phyloP scores from a whole-genome alignment of 1,139 yeast genomes.

The Geotrichum citri-aurantii region DNA sequence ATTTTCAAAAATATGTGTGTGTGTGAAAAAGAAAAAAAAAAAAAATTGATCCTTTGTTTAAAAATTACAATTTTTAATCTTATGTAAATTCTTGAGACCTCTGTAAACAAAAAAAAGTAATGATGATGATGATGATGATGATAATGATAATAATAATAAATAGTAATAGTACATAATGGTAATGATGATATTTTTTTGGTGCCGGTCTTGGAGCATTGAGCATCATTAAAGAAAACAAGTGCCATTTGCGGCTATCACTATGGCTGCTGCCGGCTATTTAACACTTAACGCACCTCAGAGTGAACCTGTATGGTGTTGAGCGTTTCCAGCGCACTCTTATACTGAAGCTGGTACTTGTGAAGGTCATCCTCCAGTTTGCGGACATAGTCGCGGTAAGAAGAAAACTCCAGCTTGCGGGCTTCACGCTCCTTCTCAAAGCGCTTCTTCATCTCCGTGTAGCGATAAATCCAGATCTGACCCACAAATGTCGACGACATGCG shows the following conservation, averaged over 20 bases:
- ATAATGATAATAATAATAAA: not conserved
- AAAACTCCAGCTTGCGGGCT: constrained; percentile 21
- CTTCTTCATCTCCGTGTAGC: constrained; percentile 24
- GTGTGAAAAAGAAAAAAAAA: too few relatives aligned
- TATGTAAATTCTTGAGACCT: not conserved
- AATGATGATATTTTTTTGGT: not conserved
- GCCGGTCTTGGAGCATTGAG: not conserved
- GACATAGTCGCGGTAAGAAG: constrained; percentile 20
- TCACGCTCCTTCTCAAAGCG: constrained; percentile 23
- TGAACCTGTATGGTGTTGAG: constrained; percentile 2
- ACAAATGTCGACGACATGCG: constrained; percentile 11
- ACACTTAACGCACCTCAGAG: not conserved
- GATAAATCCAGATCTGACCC: constrained; percentile 17
- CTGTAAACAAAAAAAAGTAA: too few relatives aligned
- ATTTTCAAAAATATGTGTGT: too few relatives aligned
- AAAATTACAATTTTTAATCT: too few relatives aligned
- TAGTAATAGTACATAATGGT: not conserved
- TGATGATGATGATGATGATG: not conserved
- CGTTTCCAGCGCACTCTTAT: constrained; percentile 9
- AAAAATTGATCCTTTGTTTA: too few relatives aligned
- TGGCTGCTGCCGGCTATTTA: too few relatives aligned
- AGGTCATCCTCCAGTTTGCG: constrained; percentile 20
- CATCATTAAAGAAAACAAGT: not conserved
- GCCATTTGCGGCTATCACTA: too few relatives aligned
- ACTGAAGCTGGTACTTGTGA: constrained; percentile 8